A percentile compares a stretch with the other conserved stretches of the same genome.
phyloP scores from a whole-genome alignment of 2,329 filamentous ascomycete genomes.

The Aaosphaeria arxii region DNA sequence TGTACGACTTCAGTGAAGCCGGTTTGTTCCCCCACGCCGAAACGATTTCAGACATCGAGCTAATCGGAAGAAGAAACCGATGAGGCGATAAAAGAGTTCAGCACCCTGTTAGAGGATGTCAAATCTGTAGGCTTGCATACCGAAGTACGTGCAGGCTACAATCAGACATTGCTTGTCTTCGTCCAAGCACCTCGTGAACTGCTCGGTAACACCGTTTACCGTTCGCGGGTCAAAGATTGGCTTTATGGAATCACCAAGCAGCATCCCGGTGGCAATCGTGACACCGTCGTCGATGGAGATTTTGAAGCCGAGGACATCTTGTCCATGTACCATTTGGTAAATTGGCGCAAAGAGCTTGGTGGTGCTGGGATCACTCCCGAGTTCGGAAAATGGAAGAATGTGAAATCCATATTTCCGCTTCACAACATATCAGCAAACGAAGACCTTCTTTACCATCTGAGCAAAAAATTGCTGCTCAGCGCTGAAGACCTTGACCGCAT shows the following conservation, averaged over 20 bases:
- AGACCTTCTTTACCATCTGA: constrained; percentile 71
- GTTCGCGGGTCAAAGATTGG: constrained; percentile 69
- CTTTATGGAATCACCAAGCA: constrained; percentile 69
- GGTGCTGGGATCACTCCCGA: constrained; percentile 74
- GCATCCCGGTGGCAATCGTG: constrained; percentile 50
- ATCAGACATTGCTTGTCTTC: constrained; percentile 27
- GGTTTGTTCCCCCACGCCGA: constrained; percentile 14
- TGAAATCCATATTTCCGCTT: constrained; percentile 73
- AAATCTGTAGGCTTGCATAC: constrained; percentile 27
- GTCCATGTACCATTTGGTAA: constrained; percentile 71
- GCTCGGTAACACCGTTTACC: constrained; percentile 29
- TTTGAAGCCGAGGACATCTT: constrained; percentile 77
- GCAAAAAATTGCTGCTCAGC: constrained; percentile 66
- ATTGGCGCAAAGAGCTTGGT: constrained; percentile 68
- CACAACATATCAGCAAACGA: constrained; percentile 76
- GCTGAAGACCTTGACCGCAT: constrained; percentile 69
- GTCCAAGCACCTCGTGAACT: constrained; percentile 27
- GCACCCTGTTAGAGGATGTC: constrained; percentile 19
- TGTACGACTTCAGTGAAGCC: constrained; percentile 25
- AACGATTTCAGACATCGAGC: constrained; percentile 1
- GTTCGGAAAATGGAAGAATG: constrained; percentile 67
- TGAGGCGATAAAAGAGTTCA: constrained; percentile 16
- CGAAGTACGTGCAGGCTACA: constrained; percentile 28
- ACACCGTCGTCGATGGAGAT: constrained; percentile 55
- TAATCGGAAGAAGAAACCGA: constrained; percentile 4